Percentiles rank a stretch among this genome's conserved stretches.
These are phyloP conservation scores for Talaromyces trachyspermus DNA, from an alignment of 495 filamentous ascomycete species.

Conservation along the genomic window DNA sequence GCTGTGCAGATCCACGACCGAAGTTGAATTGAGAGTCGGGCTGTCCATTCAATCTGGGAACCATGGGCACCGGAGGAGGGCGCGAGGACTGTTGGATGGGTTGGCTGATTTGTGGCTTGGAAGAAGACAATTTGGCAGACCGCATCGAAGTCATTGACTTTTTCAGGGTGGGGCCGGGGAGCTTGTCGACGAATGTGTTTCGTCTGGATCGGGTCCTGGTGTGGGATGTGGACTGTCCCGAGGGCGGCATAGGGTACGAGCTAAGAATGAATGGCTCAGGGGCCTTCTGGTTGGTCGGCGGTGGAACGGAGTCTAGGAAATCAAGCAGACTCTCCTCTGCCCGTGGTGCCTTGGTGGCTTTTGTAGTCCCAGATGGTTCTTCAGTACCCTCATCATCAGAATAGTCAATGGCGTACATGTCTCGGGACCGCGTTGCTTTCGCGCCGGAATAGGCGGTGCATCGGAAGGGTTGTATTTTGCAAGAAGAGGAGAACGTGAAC, in stretches of 20 bases:
- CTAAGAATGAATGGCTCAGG: constrained; percentile 32
- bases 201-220: constrained; percentile 58
- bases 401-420: constrained; percentile 87
- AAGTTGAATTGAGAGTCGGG: constrained; percentile 34
- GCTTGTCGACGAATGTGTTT: constrained; percentile 20
- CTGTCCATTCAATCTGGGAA: too few relatives aligned
- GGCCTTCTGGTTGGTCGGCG: constrained; percentile 49
- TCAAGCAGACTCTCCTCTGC: constrained; percentile 71
- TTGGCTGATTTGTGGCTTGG: constrained; percentile 8
- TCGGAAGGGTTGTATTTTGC: constrained; percentile 25
- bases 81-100: constrained; percentile 7
- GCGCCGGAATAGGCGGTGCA: constrained; percentile 10
- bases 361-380: constrained; percentile 52
- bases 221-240: constrained; percentile 35
- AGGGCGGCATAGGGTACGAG: constrained; percentile 25
- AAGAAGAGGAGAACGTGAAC: constrained; percentile 53
- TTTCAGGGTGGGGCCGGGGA: constrained; percentile 21
- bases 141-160: constrained; percentile 29
- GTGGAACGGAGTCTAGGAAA: constrained; percentile 77
- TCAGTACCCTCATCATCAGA: constrained; percentile 67
- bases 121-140: constrained; percentile 9
- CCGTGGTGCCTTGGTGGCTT: constrained; percentile 31
- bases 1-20: constrained; percentile 22
- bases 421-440: constrained; percentile 73
- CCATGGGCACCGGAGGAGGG: too few relatives aligned